Conservation (phyloP, 352 stramenopile genomes). For the Aphanomyces cochlioides region DNA sequence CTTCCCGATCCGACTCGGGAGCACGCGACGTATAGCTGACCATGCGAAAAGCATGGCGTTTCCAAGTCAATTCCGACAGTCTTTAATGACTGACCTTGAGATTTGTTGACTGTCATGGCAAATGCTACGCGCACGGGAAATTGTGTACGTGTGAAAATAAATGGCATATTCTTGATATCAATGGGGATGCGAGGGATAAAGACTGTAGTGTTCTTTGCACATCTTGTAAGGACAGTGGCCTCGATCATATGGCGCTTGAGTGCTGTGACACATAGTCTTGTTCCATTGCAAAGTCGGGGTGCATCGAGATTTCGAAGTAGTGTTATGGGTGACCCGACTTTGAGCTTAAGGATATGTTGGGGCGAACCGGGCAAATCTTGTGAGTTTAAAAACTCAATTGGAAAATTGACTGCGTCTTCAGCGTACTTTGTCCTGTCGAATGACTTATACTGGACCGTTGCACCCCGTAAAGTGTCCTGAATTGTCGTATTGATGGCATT, state of each 20-base stretch:
- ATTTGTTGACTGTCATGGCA: slow-evolving; percentile 37
- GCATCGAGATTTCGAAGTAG: slow-evolving; percentile 32
- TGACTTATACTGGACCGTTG: too few relatives aligned
- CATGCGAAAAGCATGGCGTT: slow-evolving; percentile 28
- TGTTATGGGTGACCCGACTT: slow-evolving; percentile 29
- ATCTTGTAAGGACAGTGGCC: slow-evolving; percentile 25
- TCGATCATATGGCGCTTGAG: slow-evolving; percentile 27
- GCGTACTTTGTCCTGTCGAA: too few relatives aligned
- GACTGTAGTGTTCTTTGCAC: slow-evolving; percentile 4
- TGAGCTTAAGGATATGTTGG: slow-evolving; percentile 32
- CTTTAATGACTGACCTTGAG: slow-evolving; percentile 32
- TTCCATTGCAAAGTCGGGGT: slow-evolving; percentile 32
- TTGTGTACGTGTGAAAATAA: slow-evolving; percentile 31
- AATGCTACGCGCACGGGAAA: slow-evolving; percentile 34
- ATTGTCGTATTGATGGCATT: too few relatives aligned
- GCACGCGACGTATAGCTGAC: slow-evolving; percentile 32
- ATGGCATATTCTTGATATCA: slow-evolving; percentile 28
- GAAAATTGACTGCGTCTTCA: too few relatives aligned
- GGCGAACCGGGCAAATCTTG: slow-evolving; percentile 28
- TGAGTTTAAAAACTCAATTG: slow-evolving; percentile 31
- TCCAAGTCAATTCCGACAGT: slow-evolving; percentile 29
- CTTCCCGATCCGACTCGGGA: slow-evolving; percentile 19
- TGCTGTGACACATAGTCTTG: slow-evolving; percentile 21
- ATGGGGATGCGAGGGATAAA: slow-evolving; percentile 32
- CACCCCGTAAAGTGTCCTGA: too few relatives aligned